Conservation (phyloP, 2,329 filamentous ascomycete genomes). For the Alternaria sp. region DNA sequence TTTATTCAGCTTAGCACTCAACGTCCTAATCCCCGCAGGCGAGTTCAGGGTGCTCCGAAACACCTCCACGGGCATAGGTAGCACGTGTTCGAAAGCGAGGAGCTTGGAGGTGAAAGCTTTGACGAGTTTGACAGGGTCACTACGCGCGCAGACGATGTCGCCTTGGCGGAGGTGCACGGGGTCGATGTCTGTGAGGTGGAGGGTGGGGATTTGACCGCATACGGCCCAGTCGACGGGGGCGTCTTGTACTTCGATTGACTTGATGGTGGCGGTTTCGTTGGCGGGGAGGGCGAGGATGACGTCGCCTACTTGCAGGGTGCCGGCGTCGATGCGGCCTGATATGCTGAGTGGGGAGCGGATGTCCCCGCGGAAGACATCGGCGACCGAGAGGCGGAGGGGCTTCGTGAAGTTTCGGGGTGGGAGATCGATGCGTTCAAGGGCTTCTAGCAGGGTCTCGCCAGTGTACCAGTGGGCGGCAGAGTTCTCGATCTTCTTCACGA, state of each 20-base stretch:
- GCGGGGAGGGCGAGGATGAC: conserved; percentile 79
- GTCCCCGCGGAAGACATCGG: conserved; percentile 82
- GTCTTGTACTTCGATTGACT: conserved; percentile 78
- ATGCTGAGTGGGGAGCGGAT: conserved; percentile 83
- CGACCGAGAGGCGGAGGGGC: conserved; percentile 84
- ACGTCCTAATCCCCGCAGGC: conserved; percentile 72
- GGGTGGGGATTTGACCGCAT: conserved; percentile 83
- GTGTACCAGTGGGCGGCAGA: conserved; percentile 73
- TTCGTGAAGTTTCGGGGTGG: conserved; percentile 73
- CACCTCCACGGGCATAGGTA: conserved; percentile 88
- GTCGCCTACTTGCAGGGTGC: conserved; percentile 84
- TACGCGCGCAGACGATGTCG: conserved; percentile 80
- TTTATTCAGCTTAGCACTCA: conserved; percentile 80
- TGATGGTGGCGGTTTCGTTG: conserved; percentile 79
- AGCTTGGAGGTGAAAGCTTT: conserved; percentile 82
- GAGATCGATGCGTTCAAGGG: conserved; percentile 83
- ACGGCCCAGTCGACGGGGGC: conserved; percentile 85
- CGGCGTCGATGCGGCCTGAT: conserved; percentile 83
- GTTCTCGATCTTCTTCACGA: conserved; percentile 66
- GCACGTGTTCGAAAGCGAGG: conserved; percentile 85
- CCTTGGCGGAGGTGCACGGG: conserved; percentile 77
- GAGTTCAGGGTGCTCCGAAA: conserved; percentile 84
- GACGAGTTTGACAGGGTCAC: conserved; percentile 71
- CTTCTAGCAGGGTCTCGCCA: conserved; percentile 79
- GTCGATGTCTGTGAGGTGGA: conserved; percentile 88